These are phyloP conservation scores for Bimuria novae-zelandiae DNA, from an alignment of 2,329 filamentous ascomycete species.

Conservation along the genomic window DNA sequence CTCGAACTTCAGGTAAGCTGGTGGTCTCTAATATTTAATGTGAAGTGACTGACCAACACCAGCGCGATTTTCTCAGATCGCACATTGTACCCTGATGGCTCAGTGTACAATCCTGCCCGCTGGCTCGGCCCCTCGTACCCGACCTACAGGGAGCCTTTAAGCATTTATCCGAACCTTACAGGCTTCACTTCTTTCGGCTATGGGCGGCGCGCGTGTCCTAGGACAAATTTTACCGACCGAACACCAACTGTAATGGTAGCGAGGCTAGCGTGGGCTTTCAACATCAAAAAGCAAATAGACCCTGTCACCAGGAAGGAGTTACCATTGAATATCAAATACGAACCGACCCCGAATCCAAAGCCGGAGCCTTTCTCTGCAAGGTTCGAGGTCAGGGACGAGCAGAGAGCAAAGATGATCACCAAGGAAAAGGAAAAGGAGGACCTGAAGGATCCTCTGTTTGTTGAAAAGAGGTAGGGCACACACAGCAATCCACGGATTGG, in stretches of 20 bases:
- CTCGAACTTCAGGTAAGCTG: background rate
- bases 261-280: conserved; percentile 20
- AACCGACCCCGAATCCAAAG: background rate
- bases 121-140: conserved; percentile 50
- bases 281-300: conserved; percentile 7
- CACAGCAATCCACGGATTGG: too few species aligned
- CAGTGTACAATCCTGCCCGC: conserved; percentile 35
- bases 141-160: conserved; percentile 18
- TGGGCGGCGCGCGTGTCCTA: conserved; percentile 19
- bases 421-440: background rate
- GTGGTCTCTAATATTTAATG: background rate
- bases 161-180: conserved; percentile 13
- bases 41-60: background rate
- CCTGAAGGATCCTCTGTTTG: background rate
- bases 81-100: background rate
- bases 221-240: conserved; percentile 20
- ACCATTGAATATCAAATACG: background rate
- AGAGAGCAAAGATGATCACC: background rate
- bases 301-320: background rate
- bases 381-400: background rate
- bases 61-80: background rate
- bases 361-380: background rate
- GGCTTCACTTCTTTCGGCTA: conserved; percentile 18
- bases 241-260: conserved; percentile 14
- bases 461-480: too few species aligned